Base-by-base conservation (phyloP, 164 flowering plant genomes). In the Chloranthus sessilifolius region DNA sequence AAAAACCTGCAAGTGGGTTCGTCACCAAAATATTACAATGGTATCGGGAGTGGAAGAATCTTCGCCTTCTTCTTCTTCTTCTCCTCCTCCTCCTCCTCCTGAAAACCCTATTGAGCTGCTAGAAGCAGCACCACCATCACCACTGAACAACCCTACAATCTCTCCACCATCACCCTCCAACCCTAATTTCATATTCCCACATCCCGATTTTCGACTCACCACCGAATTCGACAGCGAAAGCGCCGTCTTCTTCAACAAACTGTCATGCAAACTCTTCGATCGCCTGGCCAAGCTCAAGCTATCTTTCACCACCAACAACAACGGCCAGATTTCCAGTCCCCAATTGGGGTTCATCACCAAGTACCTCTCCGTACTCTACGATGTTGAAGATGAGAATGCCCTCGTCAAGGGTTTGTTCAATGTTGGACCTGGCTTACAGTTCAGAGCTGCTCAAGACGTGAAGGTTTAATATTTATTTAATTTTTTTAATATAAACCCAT, bases 211-310 rank as follows among this genome's bases (percentile, higher is more conserved):
- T 1, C 52, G 96, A 28, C 53, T 94, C 10, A 84, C 92, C 36
- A 63, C 94, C 0, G 95, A 89, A 54, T 94, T 74, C 65, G 99
- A 94, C 74, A 86, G 96, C 52, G 97, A 89, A 16, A 64, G 61
- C 58, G 53, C 77, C 34, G 2, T 74, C 15, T 78, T 84, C 82
- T 60, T 81, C 64, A 67, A 89, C 78, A 94, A 78, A 68, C 35
- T 85, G 21, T 94, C 99, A 2, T 84, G 92, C 69, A 89, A 80
- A 72, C 37, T 86, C n/a, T 62, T 94, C 31, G 84, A 82, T 38
- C 62, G 70, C 33, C 72, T 92, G 27, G 96, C 88, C 29, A 94
- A 94, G 71, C 60, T 94, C 52, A 86, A 83, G 63, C 52, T 86
- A 17, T 67, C 81, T 16, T 89, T 94, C 56, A 78, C 63, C 21